Evolutionary conservation across 2,329 filamentous ascomycete genomes (phyloP).

Genomic region (Ophiostoma sp.): DNA sequence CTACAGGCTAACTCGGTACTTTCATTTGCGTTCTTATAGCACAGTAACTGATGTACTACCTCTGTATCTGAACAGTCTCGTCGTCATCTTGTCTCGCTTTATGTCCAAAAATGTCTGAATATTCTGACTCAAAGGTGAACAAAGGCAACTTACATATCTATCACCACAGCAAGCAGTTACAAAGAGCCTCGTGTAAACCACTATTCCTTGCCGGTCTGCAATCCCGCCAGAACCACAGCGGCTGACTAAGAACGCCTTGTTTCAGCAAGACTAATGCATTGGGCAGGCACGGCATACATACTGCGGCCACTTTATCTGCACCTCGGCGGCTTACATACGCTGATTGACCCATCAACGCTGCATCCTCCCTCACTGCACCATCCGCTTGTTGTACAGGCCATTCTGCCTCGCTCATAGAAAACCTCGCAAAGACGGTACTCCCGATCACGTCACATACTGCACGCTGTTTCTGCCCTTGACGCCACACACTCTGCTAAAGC

Average conservation of each 20-base stretch:
- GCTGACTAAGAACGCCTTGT: neutral
- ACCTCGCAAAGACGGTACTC: neutral
- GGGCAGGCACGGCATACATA: neutral
- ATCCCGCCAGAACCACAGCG: neutral
- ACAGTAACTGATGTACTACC: neutral
- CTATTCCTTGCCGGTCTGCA: neutral
- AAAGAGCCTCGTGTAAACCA: neutral
- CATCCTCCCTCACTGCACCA: neutral
- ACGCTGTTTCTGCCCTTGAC: neutral
- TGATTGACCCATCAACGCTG: neutral
- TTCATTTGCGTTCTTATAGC: neutral
- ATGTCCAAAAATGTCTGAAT: neutral
- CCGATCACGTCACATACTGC: neutral
- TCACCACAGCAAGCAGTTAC: neutral
- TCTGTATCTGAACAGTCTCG: neutral
- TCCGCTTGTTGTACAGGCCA: neutral
- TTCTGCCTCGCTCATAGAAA: neutral
- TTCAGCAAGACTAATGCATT: neutral
- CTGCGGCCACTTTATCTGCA: neutral
- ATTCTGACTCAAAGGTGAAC: neutral
- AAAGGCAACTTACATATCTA: neutral
- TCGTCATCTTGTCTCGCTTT: neutral
- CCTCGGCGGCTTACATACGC: conserved; percentile 8
- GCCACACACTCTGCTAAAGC: neutral
- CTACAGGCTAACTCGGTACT: neutral